These are phyloP conservation scores for Chamaecyparis obtusa DNA, from an alignment of 75 land plant species.

Conservation along the genomic window DNA sequence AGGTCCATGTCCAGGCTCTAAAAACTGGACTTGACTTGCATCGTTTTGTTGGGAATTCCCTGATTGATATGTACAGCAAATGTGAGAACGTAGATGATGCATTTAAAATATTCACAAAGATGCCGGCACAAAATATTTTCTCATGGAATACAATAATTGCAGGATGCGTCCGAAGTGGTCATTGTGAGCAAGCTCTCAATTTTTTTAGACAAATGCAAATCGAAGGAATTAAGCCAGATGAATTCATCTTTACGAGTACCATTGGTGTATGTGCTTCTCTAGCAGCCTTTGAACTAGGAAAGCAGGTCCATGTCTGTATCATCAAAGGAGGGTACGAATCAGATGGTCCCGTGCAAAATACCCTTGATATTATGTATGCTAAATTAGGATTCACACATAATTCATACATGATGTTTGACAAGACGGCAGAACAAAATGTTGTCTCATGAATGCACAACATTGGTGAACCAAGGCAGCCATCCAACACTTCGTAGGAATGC, in stretches of 20 bases:
- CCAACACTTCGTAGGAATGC: not conserved
- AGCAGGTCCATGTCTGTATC: slow-evolving; percentile 17
- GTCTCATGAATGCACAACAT: slow-evolving; percentile 21
- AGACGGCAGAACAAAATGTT: not conserved
- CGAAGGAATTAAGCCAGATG: not conserved
- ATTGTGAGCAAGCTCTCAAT: slow-evolving; percentile 48
- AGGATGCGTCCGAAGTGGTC: slow-evolving; percentile 56
- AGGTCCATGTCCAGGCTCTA: slow-evolving; percentile 22
- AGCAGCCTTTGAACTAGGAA: slow-evolving; percentile 18
- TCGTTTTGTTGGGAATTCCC: no score
- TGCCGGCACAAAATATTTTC: slow-evolving; percentile 38
- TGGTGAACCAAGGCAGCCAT: not conserved
- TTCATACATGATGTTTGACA: slow-evolving; percentile 16
- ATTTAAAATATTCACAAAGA: slow-evolving; percentile 56
- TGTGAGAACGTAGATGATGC: no score
- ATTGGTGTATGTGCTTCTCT: slow-evolving; percentile 27
- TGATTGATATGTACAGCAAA: no score
- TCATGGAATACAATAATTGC: slow-evolving; percentile 63
- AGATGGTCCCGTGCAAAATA: slow-evolving; percentile 16
- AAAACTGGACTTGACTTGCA: no score
- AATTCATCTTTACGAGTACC: slow-evolving; percentile 17
- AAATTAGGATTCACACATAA: slow-evolving; percentile 19
- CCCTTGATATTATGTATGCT: slow-evolving; percentile 31
- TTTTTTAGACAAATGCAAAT: slow-evolving; percentile 21
- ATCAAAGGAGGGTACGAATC: not conserved